phyloP scores from a whole-genome alignment of 306 rosid genomes.

The Pachyrhizus erosus region DNA sequence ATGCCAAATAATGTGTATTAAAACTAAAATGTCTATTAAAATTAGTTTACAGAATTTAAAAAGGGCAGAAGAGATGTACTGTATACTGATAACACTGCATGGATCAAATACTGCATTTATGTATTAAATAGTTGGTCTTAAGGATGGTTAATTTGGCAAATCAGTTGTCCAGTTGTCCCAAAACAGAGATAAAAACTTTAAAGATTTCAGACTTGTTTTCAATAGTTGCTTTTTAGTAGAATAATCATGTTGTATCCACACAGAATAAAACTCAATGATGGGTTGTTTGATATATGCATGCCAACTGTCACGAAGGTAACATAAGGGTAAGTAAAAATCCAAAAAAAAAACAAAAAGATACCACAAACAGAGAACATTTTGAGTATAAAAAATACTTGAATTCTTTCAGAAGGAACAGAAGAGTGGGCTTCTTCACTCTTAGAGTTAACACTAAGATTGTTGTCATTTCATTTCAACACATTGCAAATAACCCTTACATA shows the following conservation, averaged over 20 bases:
- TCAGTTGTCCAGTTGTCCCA: constrained; percentile 30
- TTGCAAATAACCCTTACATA: constrained; percentile 18
- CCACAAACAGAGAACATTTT: not conserved
- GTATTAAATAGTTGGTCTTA: not conserved
- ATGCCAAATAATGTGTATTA: constrained; percentile 27
- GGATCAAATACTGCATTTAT: constrained; percentile 2
- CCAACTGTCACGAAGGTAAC: not conserved
- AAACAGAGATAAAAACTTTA: not conserved
- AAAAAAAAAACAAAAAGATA: not conserved
- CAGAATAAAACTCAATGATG: not conserved
- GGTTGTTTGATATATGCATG: not conserved
- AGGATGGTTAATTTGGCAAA: not conserved
- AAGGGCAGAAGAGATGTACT: not conserved
- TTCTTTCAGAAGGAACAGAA: constrained; percentile 14
- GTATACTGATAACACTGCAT: not conserved
- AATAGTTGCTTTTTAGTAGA: not conserved
- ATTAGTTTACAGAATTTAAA: not conserved
- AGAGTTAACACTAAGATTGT: constrained; percentile 15
- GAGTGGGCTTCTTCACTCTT: constrained; percentile 35
- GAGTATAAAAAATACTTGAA: constrained; percentile 18
- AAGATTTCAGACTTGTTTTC: constrained; percentile 14
- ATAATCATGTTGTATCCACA: not conserved
- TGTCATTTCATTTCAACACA: constrained; percentile 29
- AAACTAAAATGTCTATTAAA: constrained; percentile 9
- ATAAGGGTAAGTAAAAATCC: not conserved